These are phyloP conservation scores for Claviceps sp. DNA, from an alignment of 2,329 filamentous ascomycete species.

Conservation along the genomic window DNA sequence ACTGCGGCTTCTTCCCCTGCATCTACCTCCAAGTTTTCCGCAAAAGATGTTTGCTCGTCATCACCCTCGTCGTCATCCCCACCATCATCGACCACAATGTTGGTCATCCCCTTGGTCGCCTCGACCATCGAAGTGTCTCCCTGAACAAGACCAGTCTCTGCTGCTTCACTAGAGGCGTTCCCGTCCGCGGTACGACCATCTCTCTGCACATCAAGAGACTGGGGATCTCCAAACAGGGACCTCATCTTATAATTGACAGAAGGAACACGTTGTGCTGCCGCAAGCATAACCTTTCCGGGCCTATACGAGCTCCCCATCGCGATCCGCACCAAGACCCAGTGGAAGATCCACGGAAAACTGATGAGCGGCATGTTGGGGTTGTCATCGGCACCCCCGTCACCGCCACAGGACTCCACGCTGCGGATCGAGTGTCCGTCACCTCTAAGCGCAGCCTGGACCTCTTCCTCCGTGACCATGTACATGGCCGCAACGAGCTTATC, in stretches of 20 bases:
- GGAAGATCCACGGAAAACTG: conserved; percentile 88
- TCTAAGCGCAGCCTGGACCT: conserved; percentile 45
- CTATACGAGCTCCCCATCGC: conserved; percentile 14
- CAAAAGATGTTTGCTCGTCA: background rate
- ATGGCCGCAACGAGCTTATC: conserved; percentile 71
- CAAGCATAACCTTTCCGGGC: conserved; percentile 9
- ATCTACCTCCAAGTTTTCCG: background rate
- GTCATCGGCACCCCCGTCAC: background rate
- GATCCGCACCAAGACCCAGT: conserved; percentile 35
- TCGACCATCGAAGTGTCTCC: background rate
- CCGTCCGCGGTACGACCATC: background rate
- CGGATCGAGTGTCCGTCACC: conserved; percentile 18
- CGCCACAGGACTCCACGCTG: conserved; percentile 10
- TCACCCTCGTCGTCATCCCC: background rate
- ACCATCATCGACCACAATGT: background rate
- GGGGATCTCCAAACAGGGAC: background rate
- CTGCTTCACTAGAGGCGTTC: background rate
- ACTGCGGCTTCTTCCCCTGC: background rate
- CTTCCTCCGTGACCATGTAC: conserved; percentile 68
- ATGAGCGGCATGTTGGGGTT: conserved; percentile 59
- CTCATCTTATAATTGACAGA: background rate
- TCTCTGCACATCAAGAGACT: background rate
- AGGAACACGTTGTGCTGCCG: conserved; percentile 5
- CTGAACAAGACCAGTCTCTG: background rate
- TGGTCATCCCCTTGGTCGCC: background rate